Conservation (phyloP, 495 filamentous ascomycete species). For the Penicillium verhagenii region DNA sequence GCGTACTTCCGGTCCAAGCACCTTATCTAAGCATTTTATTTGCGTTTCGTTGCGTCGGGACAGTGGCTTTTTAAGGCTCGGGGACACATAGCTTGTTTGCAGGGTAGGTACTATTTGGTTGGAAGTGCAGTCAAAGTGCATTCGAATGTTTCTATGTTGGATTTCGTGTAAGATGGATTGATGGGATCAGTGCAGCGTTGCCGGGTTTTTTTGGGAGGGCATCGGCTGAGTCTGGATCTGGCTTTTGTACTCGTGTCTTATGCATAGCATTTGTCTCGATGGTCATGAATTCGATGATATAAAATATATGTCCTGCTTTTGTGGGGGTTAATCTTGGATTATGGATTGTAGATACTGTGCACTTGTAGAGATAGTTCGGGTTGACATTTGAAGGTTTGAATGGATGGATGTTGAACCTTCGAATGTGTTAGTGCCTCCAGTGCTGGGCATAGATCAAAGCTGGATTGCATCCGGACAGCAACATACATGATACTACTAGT, state of each 20-base stretch:
- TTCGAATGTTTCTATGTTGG: constrained; percentile 3
- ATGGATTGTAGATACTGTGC: too few species aligned
- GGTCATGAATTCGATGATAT: constrained; percentile 44
- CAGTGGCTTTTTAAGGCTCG: background rate
- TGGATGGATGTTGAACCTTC: too few species aligned
- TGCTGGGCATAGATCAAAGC: too few species aligned
- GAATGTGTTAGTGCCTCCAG: too few species aligned
- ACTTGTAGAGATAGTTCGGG: too few species aligned
- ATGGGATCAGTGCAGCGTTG: constrained; percentile 5
- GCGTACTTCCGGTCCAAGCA: constrained; percentile 98
- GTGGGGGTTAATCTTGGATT: constrained; percentile 1
- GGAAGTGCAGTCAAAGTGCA: too few species aligned
- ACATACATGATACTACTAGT: too few species aligned
- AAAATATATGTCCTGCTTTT: constrained; percentile 30
- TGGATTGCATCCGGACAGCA: too few species aligned
- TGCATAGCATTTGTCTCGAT: constrained; percentile 38
- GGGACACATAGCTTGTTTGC: constrained; percentile 14
- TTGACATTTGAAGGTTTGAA: too few species aligned
- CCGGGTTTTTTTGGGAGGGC: constrained; percentile 20
- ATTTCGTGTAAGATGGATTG: constrained; percentile 1
- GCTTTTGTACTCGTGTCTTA: constrained; percentile 29
- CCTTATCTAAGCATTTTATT: constrained; percentile 59
- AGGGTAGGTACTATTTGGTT: constrained; percentile 7
- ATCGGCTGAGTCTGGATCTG: constrained; percentile 32
- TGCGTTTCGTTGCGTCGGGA: background rate